Conservation (phyloP, 192 early-diverging fungal species). For the Linnemannia schmuckeri region DNA sequence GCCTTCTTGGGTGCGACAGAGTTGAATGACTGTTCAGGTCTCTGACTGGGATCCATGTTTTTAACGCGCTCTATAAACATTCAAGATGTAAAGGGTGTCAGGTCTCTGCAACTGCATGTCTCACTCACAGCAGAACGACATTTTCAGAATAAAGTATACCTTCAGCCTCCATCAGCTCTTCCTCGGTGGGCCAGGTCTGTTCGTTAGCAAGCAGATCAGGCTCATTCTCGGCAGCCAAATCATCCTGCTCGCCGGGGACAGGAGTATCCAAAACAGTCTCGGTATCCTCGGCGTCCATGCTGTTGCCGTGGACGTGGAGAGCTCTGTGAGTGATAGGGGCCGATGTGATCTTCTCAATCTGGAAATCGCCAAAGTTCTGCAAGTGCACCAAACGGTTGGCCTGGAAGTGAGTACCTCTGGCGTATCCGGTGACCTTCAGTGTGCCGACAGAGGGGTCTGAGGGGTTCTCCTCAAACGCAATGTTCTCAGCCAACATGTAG, state of each 20-base stretch:
- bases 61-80: slow-evolving; percentile 46
- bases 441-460: slow-evolving; percentile 68
- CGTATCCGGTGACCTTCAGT: slow-evolving; percentile 87
- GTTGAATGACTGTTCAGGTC: slow-evolving; percentile 50
- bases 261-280: slow-evolving; percentile 77
- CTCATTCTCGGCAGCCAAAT: slow-evolving; percentile 87
- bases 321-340: slow-evolving; percentile 29
- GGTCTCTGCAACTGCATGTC: not conserved
- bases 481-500: slow-evolving; percentile 88
- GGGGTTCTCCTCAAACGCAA: slow-evolving; percentile 73
- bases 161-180: slow-evolving; percentile 90
- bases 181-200: slow-evolving; percentile 99
- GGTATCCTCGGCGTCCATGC: slow-evolving; percentile 60
- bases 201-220: slow-evolving; percentile 92
- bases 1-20: slow-evolving; percentile 53
- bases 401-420: slow-evolving; percentile 86
- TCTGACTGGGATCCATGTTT: slow-evolving; percentile 53
- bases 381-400: slow-evolving; percentile 95
- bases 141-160: slow-evolving; percentile 34
- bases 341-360: slow-evolving; percentile 77
- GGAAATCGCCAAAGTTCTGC: slow-evolving; percentile 95
- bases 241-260: slow-evolving; percentile 78
- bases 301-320: slow-evolving; percentile 49
- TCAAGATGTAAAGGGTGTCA: not conserved
- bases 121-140: not conserved